Conservation (phyloP, 2,329 filamentous ascomycete genomes). For the Sarocladium brachiariae region DNA sequence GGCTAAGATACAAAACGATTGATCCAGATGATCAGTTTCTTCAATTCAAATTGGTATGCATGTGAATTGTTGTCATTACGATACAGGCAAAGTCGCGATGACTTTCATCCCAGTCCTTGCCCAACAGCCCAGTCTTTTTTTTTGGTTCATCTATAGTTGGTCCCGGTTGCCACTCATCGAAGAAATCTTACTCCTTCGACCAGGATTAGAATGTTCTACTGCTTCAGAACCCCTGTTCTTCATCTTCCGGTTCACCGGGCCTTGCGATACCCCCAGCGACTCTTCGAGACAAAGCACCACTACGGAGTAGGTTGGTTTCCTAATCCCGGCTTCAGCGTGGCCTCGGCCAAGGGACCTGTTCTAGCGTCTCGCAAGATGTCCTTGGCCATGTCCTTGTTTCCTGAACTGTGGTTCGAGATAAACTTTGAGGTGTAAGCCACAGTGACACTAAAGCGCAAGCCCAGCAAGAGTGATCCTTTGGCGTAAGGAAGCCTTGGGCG, state of each 20-base stretch:
- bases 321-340: slow-evolving; percentile 2
- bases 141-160: too few species aligned
- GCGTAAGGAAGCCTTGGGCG: too few species aligned
- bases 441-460: too few species aligned
- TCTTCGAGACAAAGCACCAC: background rate
- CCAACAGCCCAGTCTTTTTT: background rate
- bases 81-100: background rate
- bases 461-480: too few species aligned
- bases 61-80: too few species aligned
- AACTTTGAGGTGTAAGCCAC: background rate
- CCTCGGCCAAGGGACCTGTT: background rate
- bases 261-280: background rate
- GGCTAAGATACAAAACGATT: too few species aligned
- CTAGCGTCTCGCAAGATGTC: background rate
- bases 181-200: too few species aligned
- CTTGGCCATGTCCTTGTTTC: background rate
- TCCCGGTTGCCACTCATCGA: background rate
- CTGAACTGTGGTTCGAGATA: background rate
- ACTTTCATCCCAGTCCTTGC: background rate
- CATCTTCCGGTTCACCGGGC: background rate
- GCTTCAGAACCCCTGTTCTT: background rate
- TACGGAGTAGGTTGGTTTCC: background rate
- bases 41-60: too few species aligned
- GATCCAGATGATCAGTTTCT: too few species aligned
- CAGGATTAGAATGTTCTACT: background rate